Evolutionary conservation across 495 filamentous ascomycete species (phyloP), one percentile per base, ranked within the genome.

Genomic region (Polyplosphaeria fusca): DNA sequence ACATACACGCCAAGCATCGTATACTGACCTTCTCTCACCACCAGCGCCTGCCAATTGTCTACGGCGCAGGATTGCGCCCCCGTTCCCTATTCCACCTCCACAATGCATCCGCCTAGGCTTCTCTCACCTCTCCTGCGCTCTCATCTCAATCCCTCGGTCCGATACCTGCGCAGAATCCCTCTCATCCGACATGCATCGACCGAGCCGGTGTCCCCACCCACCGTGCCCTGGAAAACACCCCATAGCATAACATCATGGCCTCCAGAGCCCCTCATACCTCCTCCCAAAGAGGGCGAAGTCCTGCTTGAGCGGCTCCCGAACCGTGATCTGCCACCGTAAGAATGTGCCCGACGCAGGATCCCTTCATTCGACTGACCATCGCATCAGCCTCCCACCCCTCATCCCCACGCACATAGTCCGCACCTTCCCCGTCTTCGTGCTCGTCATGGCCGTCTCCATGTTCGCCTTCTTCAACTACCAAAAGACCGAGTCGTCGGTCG

Each of bases 401-500:
- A 62, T 62, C 26, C 42, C 59, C 47, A 22, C 14, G 5, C 52
- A 62, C 51, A 19, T 62, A n/a, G 53, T 78, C 7, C 66, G 68
- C 9, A 82, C 81, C 0, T 57, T 84, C 3, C 83, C 84, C 3
- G 67, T 85, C 39, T 86, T 86, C 66, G 60, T 77, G 1, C 54
- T 76, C 37, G 71, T 84, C 41, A 76, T 92, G 47, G 80, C 80
- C 27, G 75, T 75, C 18, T 84, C 82, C 46, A 82, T 85, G 56
- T 74, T 93, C 32, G 88, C 83, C 39, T 93, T 95, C 70, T 97
- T 98, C 85, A 98, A 98, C 77, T 97, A 98, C 79, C 92, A 98
- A 66, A 96, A 96, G 68, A 79, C 82, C 2, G 88, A 86, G 2
- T 87, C 82, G 16, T 86, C 86, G 48, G 83, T 96, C 12, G 89